Evolutionary conservation across 2,329 filamentous ascomycete species (phyloP), one percentile per base, ranked within the genome.

Genomic region (Xylaria polymorpha): DNA sequence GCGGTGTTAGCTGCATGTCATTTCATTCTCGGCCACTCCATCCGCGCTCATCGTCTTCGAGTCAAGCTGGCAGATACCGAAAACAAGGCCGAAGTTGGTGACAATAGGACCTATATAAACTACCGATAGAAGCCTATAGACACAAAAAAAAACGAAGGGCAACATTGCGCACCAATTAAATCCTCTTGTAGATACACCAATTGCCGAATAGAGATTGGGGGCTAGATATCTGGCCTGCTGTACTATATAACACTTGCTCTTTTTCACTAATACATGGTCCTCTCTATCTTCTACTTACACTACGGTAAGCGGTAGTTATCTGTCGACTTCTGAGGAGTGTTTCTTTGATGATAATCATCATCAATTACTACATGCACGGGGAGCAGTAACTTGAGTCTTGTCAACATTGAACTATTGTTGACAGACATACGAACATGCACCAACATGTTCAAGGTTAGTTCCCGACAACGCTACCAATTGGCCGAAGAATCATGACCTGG

Each of bases 1-100:
- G 67, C 69, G 69, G 69, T 71, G 69, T 73, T 73, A 53, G 61
- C 67, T 71, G 70, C 70, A 66, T 57, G 61, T 61, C 53, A 67
- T 71, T 39, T 63, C 50, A n/a, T 51, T 57, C 55, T 64, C 66
- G 61, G 57, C 44, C 50, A 53, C 50, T 60, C 61, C 35, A 64
- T 44, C 61, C 61, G 20, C 44, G 44, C 32, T 59, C 37, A 29
- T 46, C 7, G 37, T 58, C 60, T 2, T 61, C 50, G 9, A 56
- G 25, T n/a, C 43, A 43, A 41, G 61, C 66, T 12, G 43, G 56
- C 41, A 46, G 37, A 29, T 44, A 50, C 48, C 20, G 56, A 61
- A 10, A 39, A 50, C 32, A n/a, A 64, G 18, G 43, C 48, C 22
- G 8, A 51, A 9, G 14, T 29, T 51, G 9, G 18, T 32, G 25